Conservation (phyloP, 192 early-diverging fungal species). For the Coemansia sp. region DNA sequence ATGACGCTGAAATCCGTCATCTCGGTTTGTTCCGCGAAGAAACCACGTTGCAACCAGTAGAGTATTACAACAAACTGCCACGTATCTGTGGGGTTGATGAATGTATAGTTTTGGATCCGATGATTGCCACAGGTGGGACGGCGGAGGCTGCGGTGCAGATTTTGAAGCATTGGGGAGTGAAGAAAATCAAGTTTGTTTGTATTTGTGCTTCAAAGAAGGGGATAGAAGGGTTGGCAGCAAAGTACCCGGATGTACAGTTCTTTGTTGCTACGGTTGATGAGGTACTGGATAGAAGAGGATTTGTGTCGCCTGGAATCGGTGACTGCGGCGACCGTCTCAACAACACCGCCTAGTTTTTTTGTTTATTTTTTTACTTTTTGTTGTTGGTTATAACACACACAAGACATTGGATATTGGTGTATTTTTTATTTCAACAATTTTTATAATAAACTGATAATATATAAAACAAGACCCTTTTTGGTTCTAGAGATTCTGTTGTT, state of each 20-base stretch:
- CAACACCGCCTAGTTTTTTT: conserved; percentile 42
- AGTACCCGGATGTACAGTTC: conserved; percentile 61
- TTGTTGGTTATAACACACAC: too few species aligned
- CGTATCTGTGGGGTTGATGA: conserved; percentile 63
- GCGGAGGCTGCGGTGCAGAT: conserved; percentile 76
- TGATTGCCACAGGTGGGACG: conserved; percentile 80
- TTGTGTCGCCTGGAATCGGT: conserved; percentile 64
- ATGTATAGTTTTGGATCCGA: conserved; percentile 77
- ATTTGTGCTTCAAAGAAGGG: conserved; percentile 60
- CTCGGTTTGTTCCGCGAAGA: conserved; percentile 81
- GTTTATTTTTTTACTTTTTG: not conserved
- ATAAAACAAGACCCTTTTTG: not conserved
- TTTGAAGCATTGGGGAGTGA: conserved; percentile 76
- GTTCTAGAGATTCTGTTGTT: not conserved
- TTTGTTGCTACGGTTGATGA: conserved; percentile 62
- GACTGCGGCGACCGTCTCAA: conserved; percentile 71
- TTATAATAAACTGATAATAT: conserved; percentile 1
- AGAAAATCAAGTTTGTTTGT: conserved; percentile 69
- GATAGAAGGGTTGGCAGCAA: conserved; percentile 39
- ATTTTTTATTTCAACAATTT: not conserved
- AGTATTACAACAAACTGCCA: conserved; percentile 91
- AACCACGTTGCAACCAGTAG: conserved; percentile 79
- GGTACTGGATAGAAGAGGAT: conserved; percentile 58
- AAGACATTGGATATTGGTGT: too few species aligned
- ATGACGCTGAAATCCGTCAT: conserved; percentile 71